Base-by-base conservation (phyloP, 331 rosid species). In the Quercus lobata region DNA sequence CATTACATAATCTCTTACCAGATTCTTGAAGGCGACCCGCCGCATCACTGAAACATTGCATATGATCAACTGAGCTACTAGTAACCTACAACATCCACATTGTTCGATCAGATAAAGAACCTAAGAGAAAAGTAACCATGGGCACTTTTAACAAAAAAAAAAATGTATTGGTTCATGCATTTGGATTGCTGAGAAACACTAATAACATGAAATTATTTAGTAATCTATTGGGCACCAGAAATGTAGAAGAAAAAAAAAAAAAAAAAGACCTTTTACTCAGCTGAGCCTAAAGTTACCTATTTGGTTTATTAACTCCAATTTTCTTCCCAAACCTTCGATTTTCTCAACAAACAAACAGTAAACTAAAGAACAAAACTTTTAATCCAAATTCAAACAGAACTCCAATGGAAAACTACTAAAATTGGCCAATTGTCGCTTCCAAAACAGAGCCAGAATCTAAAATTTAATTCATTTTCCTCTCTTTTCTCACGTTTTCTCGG, bases 11-110 rank as follows among this genome's bases (percentile, higher is more conserved):
- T 58, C 75, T 27, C 57, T 32, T 78, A 92, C 99, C 94, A 17
- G 97, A 93, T 89, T 95, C 97, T 73, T 95, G 99, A 84, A 93
- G 97, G 77, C 90, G 92, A 80, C 96, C 98, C 55, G 97, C 86
- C 2, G 98, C 98, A 27, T 95, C 96, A 71, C 82, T 66, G 69
- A 95, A 95, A 77, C 97, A 95, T 10, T 84, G 87, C 87, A 95
- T 87, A 78, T 95, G 98, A 77, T 90, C 90, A 46, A 94, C 88
- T 1, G 98, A 89, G 82, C 87, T 89, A 63, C 86, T 12, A 18
- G 96, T 92, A 22, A 87, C 86, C 87, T 90, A 58, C 77, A 85
- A 70, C 57, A 61, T 83, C 55, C 2, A 61, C 70, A 57, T 30
- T 4, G 52, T 54, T 61, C 19, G 53, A 56, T 79, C 79, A 82